Percentiles rank a stretch among this genome's conserved stretches.
These are phyloP conservation scores for Cyberlindnera subsufficiens DNA, from an alignment of 805 yeast genomes.

Conservation along the genomic window DNA sequence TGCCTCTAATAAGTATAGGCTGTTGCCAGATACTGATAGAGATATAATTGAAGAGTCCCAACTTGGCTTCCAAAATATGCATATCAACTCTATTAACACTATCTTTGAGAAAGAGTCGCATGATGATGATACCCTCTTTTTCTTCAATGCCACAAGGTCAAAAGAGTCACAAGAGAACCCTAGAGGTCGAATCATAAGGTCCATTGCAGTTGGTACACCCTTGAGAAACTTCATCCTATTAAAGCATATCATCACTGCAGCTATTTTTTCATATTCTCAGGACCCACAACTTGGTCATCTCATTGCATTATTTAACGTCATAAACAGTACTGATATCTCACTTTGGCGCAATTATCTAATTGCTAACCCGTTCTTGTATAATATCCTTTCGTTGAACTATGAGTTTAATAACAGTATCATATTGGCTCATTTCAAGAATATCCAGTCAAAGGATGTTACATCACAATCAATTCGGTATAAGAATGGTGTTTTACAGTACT, in stretches of 20 bases:
- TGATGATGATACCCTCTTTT: slow-evolving; percentile 38
- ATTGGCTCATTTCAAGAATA: slow-evolving; percentile 17
- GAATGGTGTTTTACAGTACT: slow-evolving; percentile 19
- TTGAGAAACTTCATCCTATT: slow-evolving; percentile 48
- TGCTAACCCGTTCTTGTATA: slow-evolving; percentile 11
- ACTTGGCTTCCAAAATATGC: slow-evolving; percentile 8
- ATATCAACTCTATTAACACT: slow-evolving; percentile 14
- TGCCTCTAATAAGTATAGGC: slow-evolving; percentile 18
- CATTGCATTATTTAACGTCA: slow-evolving; percentile 16
- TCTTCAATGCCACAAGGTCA: slow-evolving; percentile 52
- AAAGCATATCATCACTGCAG: slow-evolving; percentile 50
- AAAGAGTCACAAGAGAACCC: slow-evolving; percentile 31
- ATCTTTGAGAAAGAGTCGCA: slow-evolving; percentile 16
- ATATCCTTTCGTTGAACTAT: slow-evolving; percentile 14
- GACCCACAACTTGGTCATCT: slow-evolving; percentile 16
- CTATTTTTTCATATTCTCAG: slow-evolving; percentile 33
- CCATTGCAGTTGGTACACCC: slow-evolving; percentile 53
- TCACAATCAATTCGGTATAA: slow-evolving; percentile 15
- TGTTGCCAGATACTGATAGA: slow-evolving; percentile 15
- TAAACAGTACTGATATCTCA: slow-evolving; percentile 19
- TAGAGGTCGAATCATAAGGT: slow-evolving; percentile 56
- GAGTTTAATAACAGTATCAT: slow-evolving; percentile 17
- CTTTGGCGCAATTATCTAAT: slow-evolving; percentile 15
- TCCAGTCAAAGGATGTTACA: slow-evolving; percentile 12
- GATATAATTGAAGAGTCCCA: slow-evolving; percentile 12